Conservation (phyloP, 208 protist genomes). For the Acanthamoeba royreba region DNA sequence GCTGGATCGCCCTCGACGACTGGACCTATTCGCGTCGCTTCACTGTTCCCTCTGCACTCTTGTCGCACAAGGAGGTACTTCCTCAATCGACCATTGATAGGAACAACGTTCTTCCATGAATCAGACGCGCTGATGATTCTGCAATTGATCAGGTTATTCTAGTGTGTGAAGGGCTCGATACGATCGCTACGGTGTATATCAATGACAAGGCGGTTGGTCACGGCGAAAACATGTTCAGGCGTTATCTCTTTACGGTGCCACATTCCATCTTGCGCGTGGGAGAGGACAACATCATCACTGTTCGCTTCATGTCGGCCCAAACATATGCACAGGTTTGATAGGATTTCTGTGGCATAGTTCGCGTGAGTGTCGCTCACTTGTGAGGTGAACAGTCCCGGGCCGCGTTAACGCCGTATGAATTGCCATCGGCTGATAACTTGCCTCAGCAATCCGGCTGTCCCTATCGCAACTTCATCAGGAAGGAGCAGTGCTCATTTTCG, state of each 20-base stretch:
- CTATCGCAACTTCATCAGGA: conserved; percentile 45
- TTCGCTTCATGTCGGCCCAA: neutral
- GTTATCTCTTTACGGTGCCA: conserved; percentile 25
- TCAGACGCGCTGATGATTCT: too few species aligned
- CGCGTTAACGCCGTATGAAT: conserved; percentile 21
- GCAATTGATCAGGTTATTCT: neutral
- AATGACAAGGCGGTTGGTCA: neutral
- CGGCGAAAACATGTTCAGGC: neutral
- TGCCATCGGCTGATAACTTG: neutral
- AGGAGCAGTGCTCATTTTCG: conserved; percentile 50
- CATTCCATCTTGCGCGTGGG: neutral
- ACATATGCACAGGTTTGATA: neutral
- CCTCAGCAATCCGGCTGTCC: neutral
- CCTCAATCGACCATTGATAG: too few species aligned
- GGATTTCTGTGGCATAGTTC: too few species aligned
- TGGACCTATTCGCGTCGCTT: conserved; percentile 41
- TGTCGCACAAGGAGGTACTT: neutral
- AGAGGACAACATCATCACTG: neutral
- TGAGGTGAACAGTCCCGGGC: too few species aligned
- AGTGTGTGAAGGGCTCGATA: conserved; percentile 38
- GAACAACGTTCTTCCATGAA: too few species aligned
- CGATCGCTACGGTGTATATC: neutral
- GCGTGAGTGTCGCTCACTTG: too few species aligned
- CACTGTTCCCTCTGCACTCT: neutral
- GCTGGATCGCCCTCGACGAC: conserved; percentile 40